Conservation (phyloP, 116 monocot genomes). For the Dioscorea cayenensis region DNA sequence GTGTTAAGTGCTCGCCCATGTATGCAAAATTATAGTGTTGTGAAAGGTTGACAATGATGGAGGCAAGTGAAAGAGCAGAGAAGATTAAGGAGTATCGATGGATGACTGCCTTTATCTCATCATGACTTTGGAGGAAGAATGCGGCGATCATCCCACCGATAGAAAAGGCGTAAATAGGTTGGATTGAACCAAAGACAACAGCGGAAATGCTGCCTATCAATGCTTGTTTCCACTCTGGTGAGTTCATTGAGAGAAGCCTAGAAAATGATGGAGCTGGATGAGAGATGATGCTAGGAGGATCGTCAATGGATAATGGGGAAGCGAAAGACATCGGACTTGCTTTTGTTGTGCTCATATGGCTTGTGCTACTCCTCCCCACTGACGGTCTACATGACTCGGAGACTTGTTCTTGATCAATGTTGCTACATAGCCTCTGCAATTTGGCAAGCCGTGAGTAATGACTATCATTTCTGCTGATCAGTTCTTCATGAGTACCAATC, state of each 20-base stretch:
- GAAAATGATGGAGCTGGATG: constrained; percentile 45
- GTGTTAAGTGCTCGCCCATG: constrained; percentile 66
- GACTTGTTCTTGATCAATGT: constrained; percentile 25
- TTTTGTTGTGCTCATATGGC: constrained; percentile 36
- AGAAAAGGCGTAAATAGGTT: constrained; percentile 68
- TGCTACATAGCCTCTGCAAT: constrained; percentile 45
- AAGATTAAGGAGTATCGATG: constrained; percentile 46
- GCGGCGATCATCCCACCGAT: constrained; percentile 70
- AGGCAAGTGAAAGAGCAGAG: constrained; percentile 36
- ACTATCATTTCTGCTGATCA: constrained; percentile 26
- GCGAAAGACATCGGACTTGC: constrained; percentile 29
- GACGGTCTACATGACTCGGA: constrained; percentile 21
- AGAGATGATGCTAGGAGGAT: not conserved
- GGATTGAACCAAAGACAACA: constrained; percentile 47
- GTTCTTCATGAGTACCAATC: constrained; percentile 58
- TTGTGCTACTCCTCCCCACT: constrained; percentile 33
- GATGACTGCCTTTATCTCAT: constrained; percentile 39
- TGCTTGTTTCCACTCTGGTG: constrained; percentile 73
- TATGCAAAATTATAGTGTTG: constrained; percentile 73
- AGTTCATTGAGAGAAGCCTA: constrained; percentile 56
- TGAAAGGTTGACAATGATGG: constrained; percentile 43
- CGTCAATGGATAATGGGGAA: constrained; percentile 4
- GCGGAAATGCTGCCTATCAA: constrained; percentile 49
- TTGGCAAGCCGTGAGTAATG: constrained; percentile 50
- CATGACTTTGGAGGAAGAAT: constrained; percentile 45